phyloP scores from a whole-genome alignment of 148 eudicot species.

The Vaccinium corymbosum region DNA sequence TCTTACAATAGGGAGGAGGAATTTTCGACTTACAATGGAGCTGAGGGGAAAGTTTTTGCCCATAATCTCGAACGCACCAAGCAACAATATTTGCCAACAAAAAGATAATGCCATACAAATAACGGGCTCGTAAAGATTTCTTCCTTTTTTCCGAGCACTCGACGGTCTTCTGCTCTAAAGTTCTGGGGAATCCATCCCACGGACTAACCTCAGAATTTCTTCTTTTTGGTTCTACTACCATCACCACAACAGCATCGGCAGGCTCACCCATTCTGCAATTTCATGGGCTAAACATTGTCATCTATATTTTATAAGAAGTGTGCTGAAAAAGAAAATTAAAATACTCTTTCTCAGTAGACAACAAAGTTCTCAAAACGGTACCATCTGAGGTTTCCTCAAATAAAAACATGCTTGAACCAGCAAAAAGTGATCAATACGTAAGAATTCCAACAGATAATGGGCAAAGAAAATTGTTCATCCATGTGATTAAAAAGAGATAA shows the following conservation, averaged over 20 bases:
- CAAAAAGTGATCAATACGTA: neutral
- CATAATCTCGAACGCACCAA: conserved; percentile 88
- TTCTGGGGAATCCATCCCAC: conserved; percentile 28
- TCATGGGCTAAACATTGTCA: neutral
- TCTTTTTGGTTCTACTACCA: conserved; percentile 18
- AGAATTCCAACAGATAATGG: neutral
- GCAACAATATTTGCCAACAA: conserved; percentile 62
- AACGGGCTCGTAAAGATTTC: conserved; percentile 69
- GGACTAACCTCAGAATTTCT: conserved; percentile 31
- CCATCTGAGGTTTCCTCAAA: neutral
- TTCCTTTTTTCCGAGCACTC: conserved; percentile 38
- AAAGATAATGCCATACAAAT: conserved; percentile 69
- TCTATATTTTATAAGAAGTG: neutral
- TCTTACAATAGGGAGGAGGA: neutral
- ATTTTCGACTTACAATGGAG: conserved; percentile 55
- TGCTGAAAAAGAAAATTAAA: neutral
- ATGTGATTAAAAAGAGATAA: neutral
- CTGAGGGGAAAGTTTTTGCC: conserved; percentile 50
- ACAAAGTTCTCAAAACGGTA: neutral
- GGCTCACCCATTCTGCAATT: conserved; percentile 31
- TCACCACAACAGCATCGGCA: conserved; percentile 21
- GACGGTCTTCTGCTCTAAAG: conserved; percentile 26
- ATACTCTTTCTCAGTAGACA: neutral
- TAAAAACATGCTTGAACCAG: neutral
- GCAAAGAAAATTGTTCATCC: neutral